Evolutionary conservation across 1,284 basidiomycete species (phyloP).

Genomic region (Ganoderma lucidum): DNA sequence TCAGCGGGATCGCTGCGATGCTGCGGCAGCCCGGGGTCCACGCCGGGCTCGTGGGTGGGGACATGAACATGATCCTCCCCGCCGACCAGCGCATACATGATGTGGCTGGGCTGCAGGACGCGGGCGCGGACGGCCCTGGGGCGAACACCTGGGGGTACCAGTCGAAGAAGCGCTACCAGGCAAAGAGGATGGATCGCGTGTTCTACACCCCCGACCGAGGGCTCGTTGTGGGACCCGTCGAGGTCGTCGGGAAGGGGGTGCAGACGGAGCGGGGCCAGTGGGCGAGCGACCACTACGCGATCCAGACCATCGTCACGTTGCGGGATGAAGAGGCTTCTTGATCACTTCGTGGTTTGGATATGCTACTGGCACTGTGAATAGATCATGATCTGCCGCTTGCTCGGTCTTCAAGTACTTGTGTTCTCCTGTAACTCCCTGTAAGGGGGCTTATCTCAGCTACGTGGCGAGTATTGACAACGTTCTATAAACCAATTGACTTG

Average conservation of each 20-base stretch:
- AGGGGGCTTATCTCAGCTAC: too few relatives aligned
- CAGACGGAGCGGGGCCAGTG: constrained; percentile 51
- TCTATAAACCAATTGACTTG: too few relatives aligned
- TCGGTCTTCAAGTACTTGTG: too few relatives aligned
- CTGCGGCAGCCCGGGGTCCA: constrained; percentile 53
- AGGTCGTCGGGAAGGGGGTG: constrained; percentile 63
- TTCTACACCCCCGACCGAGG: constrained; percentile 54
- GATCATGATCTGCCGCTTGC: too few relatives aligned
- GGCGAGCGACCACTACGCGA: constrained; percentile 73
- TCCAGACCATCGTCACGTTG: constrained; percentile 50
- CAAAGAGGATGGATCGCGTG: constrained; percentile 65
- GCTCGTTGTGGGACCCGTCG: constrained; percentile 51
- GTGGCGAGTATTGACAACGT: too few relatives aligned
- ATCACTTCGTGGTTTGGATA: neutral
- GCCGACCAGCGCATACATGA: constrained; percentile 52
- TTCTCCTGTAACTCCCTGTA: too few relatives aligned
- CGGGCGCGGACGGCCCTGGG: constrained; percentile 52
- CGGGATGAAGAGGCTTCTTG: neutral
- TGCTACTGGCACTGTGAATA: too few relatives aligned
- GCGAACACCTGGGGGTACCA: constrained; percentile 73
- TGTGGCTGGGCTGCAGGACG: constrained; percentile 59
- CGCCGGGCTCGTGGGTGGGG: constrained; percentile 70
- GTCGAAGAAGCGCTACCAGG: constrained; percentile 51
- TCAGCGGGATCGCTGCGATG: constrained; percentile 57
- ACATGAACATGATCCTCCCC: constrained; percentile 69